Evolutionary conservation across 2,329 filamentous ascomycete species (phyloP).

Genomic region (Aspergillus alliaceus): DNA sequence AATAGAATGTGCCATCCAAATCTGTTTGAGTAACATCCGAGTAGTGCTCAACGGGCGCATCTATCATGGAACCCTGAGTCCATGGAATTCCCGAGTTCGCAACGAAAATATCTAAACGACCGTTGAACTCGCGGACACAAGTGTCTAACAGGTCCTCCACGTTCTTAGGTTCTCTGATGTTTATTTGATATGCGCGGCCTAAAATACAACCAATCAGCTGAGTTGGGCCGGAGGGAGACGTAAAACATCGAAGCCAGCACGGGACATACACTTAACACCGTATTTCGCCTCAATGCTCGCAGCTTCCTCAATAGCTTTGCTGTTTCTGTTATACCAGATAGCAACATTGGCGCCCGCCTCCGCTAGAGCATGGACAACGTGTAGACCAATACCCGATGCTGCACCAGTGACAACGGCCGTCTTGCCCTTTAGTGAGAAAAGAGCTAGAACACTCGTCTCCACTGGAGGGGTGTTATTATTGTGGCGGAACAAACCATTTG

Average conservation of each 20-base stretch:
- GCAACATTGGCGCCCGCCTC: neutral
- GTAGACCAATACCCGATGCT: neutral
- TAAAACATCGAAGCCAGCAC: neutral
- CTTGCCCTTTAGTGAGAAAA: neutral
- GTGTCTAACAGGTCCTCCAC: neutral
- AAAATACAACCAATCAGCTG: too few relatives aligned
- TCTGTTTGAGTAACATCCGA: neutral
- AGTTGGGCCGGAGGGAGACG: neutral
- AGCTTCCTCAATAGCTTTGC: neutral
- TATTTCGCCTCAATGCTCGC: neutral
- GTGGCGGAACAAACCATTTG: neutral
- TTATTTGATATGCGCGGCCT: neutral
- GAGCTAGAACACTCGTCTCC: neutral
- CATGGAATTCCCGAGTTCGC: neutral
- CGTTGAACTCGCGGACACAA: neutral
- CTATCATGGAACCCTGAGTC: neutral
- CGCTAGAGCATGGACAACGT: neutral
- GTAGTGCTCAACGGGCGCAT: neutral
- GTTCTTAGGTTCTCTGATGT: neutral
- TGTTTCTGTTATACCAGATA: neutral
- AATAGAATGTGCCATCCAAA: constrained; percentile 65
- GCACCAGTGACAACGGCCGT: neutral
- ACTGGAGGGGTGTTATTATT: neutral
- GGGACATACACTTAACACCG: neutral
- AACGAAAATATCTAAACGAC: neutral